Evolutionary conservation across 2,329 filamentous ascomycete genomes (phyloP).

Genomic region (Clarireedia paspali): DNA sequence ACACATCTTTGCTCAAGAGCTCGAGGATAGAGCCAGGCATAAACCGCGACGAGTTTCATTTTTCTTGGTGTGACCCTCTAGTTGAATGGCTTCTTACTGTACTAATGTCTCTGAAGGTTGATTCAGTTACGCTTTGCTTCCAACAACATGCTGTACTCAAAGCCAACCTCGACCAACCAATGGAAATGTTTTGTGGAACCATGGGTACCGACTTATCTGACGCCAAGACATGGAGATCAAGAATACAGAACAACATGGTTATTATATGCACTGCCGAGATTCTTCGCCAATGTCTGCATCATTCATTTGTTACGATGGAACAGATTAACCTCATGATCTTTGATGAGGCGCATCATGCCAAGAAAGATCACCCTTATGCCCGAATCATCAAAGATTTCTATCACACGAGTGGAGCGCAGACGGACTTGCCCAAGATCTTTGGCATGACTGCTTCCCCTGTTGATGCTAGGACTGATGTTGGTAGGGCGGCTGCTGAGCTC

Average conservation of each 20-base stretch:
- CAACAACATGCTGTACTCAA: slow-evolving; percentile 81
- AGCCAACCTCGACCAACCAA: slow-evolving; percentile 69
- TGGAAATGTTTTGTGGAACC: slow-evolving; percentile 67
- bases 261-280: slow-evolving; percentile 92
- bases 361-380: slow-evolving; percentile 88
- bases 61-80: slow-evolving; percentile 56
- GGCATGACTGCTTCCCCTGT: slow-evolving; percentile 97
- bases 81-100: too few species aligned
- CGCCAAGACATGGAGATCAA: slow-evolving; percentile 49
- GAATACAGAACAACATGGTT: slow-evolving; percentile 62
- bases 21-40: slow-evolving; percentile 58
- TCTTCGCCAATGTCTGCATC: slow-evolving; percentile 67
- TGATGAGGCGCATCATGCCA: slow-evolving; percentile 93
- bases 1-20: slow-evolving; percentile 67
- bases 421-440: slow-evolving; percentile 65
- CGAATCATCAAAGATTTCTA: slow-evolving; percentile 88
- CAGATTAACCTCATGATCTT: slow-evolving; percentile 88
- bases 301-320: slow-evolving; percentile 71
- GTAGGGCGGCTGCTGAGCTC: slow-evolving; percentile 61
- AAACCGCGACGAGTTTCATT: slow-evolving; percentile 61
- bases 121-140: slow-evolving; percentile 82
- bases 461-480: slow-evolving; percentile 70
- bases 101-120: slow-evolving; percentile 34
- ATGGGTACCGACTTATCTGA: slow-evolving; percentile 55
- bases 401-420: slow-evolving; percentile 32